Base-by-base conservation (phyloP, 139 green algal genomes). In the Micractinium conductrix region DNA sequence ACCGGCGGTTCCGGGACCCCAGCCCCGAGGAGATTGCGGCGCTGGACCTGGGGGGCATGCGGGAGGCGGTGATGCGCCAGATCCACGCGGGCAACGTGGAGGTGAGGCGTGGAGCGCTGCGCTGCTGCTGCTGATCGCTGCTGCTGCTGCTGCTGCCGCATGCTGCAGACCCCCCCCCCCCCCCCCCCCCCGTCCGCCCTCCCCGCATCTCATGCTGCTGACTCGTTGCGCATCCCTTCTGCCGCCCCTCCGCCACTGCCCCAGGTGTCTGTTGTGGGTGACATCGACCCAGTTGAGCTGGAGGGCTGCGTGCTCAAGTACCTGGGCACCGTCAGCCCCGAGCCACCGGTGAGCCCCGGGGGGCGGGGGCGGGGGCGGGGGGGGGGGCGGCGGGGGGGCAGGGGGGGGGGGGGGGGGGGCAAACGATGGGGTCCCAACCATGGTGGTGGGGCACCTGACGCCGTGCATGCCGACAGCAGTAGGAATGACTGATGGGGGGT, bases 1-100 rank as follows among this genome's bases (percentile, higher is more conserved):
- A 97, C 87, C 84, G 92, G 78, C 90, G 94, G 44, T 96, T 98
- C 88, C 87, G 95, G 37, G 96, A 99, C 74, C 90, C 95, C 9
- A 90, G 75, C 0, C 88, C 93, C 16, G 93, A 97, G 82, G 94
- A 96, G 78, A 91, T 99, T n/a, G 89, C 95, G 16, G 93, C 93
- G 50, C 91, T 99, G 60, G 93, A 89, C 16, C 88, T 98, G 78
- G 94, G 98, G 43, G 91, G 91, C 26, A 94, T 96, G 84, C 81
- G 87, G 14, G 63, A 89, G 14, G 89, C 87, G 26, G 88, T 98
- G 33, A 91, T 91, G 87, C 79, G 80, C 62, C 93, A 97, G 84
- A 89, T 98, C 40, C 86, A 91, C 33, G 85, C 91, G 2, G 89
- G 84, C 50, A 94, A 95, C 80, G 73, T 97, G 14, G 93, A 95